phyloP scores from a whole-genome alignment of 2,329 filamentous ascomycete species.

The Rutstroemia sydowiana region DNA sequence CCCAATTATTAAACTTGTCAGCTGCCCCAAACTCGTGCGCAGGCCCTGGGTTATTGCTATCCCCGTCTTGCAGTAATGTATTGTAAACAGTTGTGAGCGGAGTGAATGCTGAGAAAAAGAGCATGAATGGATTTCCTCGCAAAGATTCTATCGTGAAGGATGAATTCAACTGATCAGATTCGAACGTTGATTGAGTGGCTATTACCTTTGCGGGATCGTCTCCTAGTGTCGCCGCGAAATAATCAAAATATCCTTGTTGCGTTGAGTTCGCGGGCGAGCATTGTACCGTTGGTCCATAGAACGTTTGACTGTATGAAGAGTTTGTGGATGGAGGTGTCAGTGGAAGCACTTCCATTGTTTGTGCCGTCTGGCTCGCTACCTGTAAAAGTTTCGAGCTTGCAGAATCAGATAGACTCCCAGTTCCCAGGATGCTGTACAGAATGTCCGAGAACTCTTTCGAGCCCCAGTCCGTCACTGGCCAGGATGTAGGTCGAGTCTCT shows the following conservation, averaged over 20 bases:
- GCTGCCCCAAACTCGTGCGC: background rate
- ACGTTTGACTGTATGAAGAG: background rate
- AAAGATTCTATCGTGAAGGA: background rate
- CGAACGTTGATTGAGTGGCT: background rate
- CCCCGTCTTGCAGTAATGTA: background rate
- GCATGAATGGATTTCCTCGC: background rate
- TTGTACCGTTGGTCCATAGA: background rate
- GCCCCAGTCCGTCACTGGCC: background rate
- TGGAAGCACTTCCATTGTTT: background rate
- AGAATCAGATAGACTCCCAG: background rate
- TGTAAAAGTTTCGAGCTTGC: background rate
- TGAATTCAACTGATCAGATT: background rate
- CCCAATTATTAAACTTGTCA: background rate
- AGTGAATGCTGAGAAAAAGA: background rate
- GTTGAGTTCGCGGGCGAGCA: background rate
- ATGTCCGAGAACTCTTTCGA: background rate
- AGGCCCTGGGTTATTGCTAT: background rate
- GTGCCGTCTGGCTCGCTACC: background rate
- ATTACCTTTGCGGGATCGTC: background rate
- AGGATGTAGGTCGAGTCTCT: background rate
- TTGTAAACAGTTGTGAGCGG: background rate
- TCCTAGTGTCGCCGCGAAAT: background rate
- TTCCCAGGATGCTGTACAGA: background rate
- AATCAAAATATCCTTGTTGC: background rate
- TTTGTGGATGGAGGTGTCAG: background rate